Conservation (phyloP, 352 stramenopile species). For the Phytophthora gonapodyides region DNA sequence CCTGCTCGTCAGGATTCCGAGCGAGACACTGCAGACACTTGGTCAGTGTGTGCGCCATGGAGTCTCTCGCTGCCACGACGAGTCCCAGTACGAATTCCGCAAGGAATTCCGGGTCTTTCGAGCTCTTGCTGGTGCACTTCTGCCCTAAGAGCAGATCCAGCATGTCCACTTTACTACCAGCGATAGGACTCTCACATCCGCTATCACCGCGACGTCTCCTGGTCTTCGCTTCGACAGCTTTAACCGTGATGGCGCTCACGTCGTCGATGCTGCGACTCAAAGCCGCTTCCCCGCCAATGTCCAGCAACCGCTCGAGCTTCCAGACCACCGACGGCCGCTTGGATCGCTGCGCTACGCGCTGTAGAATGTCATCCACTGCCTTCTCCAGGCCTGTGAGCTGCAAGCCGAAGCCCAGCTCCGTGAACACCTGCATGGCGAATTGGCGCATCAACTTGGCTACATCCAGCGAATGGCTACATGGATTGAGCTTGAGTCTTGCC, state of each 20-base stretch:
- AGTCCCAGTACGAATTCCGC: conserved; percentile 75
- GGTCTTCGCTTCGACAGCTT: conserved; percentile 26
- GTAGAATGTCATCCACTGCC: conserved; percentile 31
- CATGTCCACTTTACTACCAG: conserved; percentile 25
- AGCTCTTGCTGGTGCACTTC: conserved; percentile 24
- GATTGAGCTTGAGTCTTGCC: neutral
- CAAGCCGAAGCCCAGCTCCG: conserved; percentile 39
- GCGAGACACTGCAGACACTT: conserved; percentile 70
- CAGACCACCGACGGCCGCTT: conserved; percentile 27
- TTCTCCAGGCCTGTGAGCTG: conserved; percentile 31
- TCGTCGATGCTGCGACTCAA: conserved; percentile 29
- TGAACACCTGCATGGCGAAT: conserved; percentile 42
- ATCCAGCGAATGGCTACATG: conserved; percentile 24
- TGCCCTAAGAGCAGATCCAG: conserved; percentile 25
- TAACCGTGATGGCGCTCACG: conserved; percentile 24
- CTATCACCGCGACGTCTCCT: conserved; percentile 7
- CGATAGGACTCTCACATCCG: conserved; percentile 8
- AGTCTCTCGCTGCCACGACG: conserved; percentile 68
- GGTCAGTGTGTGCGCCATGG: conserved; percentile 58
- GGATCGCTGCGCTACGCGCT: conserved; percentile 16
- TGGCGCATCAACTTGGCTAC: conserved; percentile 25
- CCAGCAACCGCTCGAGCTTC: conserved; percentile 40
- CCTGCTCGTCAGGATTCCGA: conserved; percentile 50
- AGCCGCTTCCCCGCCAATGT: conserved; percentile 38
- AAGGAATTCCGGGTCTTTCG: conserved; percentile 32